Conservation (phyloP, 495 filamentous ascomycete species). For the Glutinoglossum americanum region DNA sequence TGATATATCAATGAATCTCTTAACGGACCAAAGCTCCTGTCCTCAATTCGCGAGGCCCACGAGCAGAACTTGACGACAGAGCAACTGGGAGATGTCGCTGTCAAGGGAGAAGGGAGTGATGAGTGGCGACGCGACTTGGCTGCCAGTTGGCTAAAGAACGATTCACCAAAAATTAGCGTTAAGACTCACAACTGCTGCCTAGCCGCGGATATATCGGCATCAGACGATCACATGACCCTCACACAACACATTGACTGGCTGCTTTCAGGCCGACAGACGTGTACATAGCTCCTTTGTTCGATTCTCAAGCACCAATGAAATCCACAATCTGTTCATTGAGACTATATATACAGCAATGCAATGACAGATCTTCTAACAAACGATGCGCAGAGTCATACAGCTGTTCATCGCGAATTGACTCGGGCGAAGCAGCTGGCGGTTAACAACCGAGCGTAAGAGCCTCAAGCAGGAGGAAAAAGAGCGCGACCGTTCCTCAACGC, state of each 20-base stretch:
- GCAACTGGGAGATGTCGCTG: neutral
- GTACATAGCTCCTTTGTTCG: neutral
- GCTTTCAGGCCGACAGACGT: neutral
- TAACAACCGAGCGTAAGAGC: neutral
- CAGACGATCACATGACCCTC: neutral
- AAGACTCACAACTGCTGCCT: conserved; percentile 1
- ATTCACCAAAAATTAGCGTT: neutral
- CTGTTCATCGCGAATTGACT: neutral
- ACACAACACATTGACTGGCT: neutral
- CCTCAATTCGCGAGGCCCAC: neutral
- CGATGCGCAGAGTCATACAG: neutral
- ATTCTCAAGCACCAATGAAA: neutral
- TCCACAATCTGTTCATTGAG: neutral
- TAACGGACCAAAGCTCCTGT: neutral
- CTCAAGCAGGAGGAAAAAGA: neutral
- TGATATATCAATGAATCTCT: neutral
- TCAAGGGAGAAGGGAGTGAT: neutral
- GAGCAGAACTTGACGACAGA: neutral
- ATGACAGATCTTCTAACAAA: neutral
- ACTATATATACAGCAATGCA: neutral
- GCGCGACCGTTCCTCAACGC: neutral
- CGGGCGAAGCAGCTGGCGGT: neutral
- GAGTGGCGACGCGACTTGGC: neutral
- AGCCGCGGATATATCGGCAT: neutral
- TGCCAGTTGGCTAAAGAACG: neutral